Evolutionary conservation across 179 eudicot species (phyloP), one percentile per base, ranked within the genome.

Genomic region (Dionaea muscipula): DNA sequence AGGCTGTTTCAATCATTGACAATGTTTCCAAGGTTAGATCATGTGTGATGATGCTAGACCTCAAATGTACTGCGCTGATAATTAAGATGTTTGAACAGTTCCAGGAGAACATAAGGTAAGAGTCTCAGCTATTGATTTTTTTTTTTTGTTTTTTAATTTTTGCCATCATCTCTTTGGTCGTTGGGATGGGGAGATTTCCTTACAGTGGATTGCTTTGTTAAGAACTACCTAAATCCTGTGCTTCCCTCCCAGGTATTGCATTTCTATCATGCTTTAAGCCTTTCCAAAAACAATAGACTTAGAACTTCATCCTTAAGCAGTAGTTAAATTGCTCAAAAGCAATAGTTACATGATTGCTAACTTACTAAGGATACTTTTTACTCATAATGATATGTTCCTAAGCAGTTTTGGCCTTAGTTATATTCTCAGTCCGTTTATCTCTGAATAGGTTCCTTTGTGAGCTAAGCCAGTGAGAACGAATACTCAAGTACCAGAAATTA

Each of bases 1-100:
- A 81, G 73, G 80, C 82, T 9, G 64, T 76, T 10, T 46, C 64
- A 21, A 74, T 87, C 61, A 69, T 84, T 40, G 66, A 74, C 22
- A 72, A 55, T 48, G 62, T 81, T 53, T 82, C 84, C 16, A 69
- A 48, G 45, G 69, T 77, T 50, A 78, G 71, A 53, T 74, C 79
- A 23, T 72, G 79, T 68, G 66, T 86, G 66, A 67, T 81, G 73
- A 81, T 86, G 94, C 68, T 81, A 59, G 95, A 84, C 66, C 70
- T 81, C 17, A 84, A 81, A 36, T 72, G 77, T 38, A 79, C 79
- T 67, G 66, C 66, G 10, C 53, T 81, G 36, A 70, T 86, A 55
- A 57, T 66, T 45, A 59, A 78, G 64, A 78, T 86, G 84, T 84
- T 86, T 72, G 70, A 79, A 47, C 75, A 63, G 24, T 84, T 84